Base-by-base conservation (phyloP, 2,329 filamentous ascomycete genomes). In the Fusarium agapanthi region DNA sequence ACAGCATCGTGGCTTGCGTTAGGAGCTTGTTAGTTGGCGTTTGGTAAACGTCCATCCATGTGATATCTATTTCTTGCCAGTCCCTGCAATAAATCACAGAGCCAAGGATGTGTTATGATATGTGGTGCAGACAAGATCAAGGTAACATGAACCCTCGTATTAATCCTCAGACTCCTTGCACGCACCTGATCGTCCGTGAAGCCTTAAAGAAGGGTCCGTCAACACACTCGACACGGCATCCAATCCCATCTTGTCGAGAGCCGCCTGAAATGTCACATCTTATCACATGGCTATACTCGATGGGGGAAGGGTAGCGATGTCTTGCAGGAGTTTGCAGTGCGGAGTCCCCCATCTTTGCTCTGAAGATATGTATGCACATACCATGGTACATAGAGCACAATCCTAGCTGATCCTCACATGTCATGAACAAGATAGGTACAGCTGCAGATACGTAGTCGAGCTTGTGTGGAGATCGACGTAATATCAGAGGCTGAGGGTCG, bases 241-340 rank as follows among this genome's bases (percentile, higher is more conserved):
- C 66, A 73, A 73, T 71, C 51, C 57, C 41, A 51, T 62, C 61
- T 66, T 65, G 45, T 61, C 35, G 43, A 55, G 51, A 74, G 59
- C 57, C 70, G 67, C 71, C 32, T 58, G 48, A 59, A 65, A 59
- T 67, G 71, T 74, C 71, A 74, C 67, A 71, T 74, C 54, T 60
- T 30, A 61, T 73, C 71, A 73, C 71, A 73, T 71, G 71, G 67
- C 71, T 71, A 73, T 40, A 68, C 71, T 73, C 58, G 67, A 73
- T 41, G 60, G 51, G 65, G 71, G 67, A 64, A 67, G 47, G 60
- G 43, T 68, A 43, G 55, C 53, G 48, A 74, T 72, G 68, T 64
- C 54, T 71, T 68, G 63, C 58, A 69, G 65, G 44, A 58, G 51
- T 65, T 58, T 69, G 66, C 51, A 54, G 32, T 65, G 71, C 67